Base-by-base conservation (phyloP, 371 early-diverging fungal species). In the Mortierella sp. region DNA sequence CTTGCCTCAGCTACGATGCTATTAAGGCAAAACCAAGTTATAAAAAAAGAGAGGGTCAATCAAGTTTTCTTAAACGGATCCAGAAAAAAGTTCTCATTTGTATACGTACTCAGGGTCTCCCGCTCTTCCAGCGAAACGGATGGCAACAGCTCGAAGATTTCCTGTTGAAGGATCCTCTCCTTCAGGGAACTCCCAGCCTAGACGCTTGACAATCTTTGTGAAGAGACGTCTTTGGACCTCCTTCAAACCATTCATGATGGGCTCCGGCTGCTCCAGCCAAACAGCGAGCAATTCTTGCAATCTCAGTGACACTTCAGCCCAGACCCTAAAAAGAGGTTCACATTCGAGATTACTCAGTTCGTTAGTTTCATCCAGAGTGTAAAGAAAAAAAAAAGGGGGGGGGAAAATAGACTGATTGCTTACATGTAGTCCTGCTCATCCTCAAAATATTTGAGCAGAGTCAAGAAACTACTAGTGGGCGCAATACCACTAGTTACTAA, bases 361-460 rank as follows among this genome's bases (percentile, higher is more conserved):
- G 55, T 55, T 13, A 26, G 55, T 55, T 17, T 31, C 32, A 29
- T 31, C 9, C 23, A 31, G 55, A 10, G 5, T 51, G 6, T 23
- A 34, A 58, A 22, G 6, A 19, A 34, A 58, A 35, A 34, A 32
- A 40, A 26, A 65, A 29, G 2, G 4, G 28, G n/a, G 2, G 47
- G 0, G 43, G 1, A 61, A 61, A 3, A 42, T 5, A 40, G 34
- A 55, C 3, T 53, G 28, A 1, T 26, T 13, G 49, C 78, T 66
- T 72, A 72, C 79, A 94, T 88, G 82, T 89, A 92, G 72, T 92
- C 85, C 12, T 83, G 81, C 72, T 93, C 95, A 37, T 81, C 80
- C 23, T 85, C 86, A 74, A 90, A 94, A 43, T 89, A 76, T 13
- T 84, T 71, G 10, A 95, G 68, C 31, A 95, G 76, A 29, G 86